Base-by-base conservation (phyloP, 2,329 filamentous ascomycete genomes). In the Dothistroma pini region DNA sequence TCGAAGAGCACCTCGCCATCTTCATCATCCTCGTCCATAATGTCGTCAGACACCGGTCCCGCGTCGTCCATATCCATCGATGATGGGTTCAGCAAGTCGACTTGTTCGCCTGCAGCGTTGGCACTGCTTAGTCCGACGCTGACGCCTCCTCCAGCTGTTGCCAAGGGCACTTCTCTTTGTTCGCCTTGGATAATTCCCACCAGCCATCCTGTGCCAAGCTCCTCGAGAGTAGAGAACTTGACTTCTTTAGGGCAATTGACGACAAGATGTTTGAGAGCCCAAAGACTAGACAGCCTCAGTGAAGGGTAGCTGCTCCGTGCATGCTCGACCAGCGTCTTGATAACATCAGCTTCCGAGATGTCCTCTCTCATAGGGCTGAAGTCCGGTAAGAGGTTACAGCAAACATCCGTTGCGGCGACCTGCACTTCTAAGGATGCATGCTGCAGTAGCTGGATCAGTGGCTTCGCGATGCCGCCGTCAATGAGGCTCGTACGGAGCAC, bases 251-350 rank as follows among this genome's bases (percentile, higher is more conserved):
- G 83, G 6, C 89, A 85, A 22, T 86, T 87, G 64, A 89, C 84
- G 2, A 96, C 88, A 54, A 97, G 83, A 75, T 97, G 91, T 73
- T 97, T 97, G 60, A 99, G 79, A 6, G 92, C 91, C 93, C 95
- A 99, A 1, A 99, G 77, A 22, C 93, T 92, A 69, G 95, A 92
- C 29, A 96, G 81, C 25, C 91, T 86, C 57, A 97, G 80, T 52
- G 87, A 85, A n/a, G 89, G 84, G 70, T 93, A 90, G 52, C 84
- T 82, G 0, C 90, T 95, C 73, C 90, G 90, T 1, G 93, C 91
- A 72, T 96, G 90, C 67, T 90, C 85, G 71, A 92, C 96, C 1
- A 97, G 80, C 0, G 89, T 84, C 63, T 86, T 86, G 66, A 96
- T 82, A 1, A 95, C 85, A 7, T 90, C 90, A 5, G 84, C 84